Evolutionary conservation across 169 alveolate species (phyloP).

Genomic region (Plasmodium falciparum): DNA sequence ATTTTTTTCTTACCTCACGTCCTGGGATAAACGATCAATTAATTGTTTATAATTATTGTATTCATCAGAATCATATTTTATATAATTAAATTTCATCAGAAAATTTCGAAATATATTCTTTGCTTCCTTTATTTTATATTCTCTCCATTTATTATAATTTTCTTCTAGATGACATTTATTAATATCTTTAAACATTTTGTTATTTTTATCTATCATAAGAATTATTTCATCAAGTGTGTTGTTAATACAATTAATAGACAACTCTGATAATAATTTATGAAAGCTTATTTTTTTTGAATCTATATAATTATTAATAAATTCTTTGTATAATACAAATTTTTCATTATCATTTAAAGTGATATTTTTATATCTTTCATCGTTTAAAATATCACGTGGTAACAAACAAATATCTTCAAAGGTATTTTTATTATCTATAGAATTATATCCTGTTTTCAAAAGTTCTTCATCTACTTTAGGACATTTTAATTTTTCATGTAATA

Average conservation of each 20-base stretch:
- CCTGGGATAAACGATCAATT: conserved; percentile 9
- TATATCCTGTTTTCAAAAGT: neutral
- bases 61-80: conserved; percentile 39
- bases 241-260: conserved; percentile 30
- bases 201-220: conserved; percentile 19
- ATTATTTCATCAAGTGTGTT: conserved; percentile 25
- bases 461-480: conserved; percentile 19
- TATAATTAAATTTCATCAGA: conserved; percentile 36
- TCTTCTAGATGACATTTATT: conserved; percentile 10
- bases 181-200: conserved; percentile 18
- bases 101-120: conserved; percentile 29
- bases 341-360: conserved; percentile 17
- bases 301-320: conserved; percentile 42
- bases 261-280: conserved; percentile 15
- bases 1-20: conserved; percentile 18
- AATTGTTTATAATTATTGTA: conserved; percentile 7
- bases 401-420: conserved; percentile 18
- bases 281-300: conserved; percentile 24
- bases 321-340: conserved; percentile 25
- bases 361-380: conserved; percentile 33
- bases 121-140: conserved; percentile 41
- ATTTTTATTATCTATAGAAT: neutral
- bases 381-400: conserved; percentile 16
- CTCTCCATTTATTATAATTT: conserved; percentile 25
- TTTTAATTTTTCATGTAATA: conserved; percentile 49